phyloP scores from a whole-genome alignment of 2,329 filamentous ascomycete genomes.

The Talaromyces sp. region DNA sequence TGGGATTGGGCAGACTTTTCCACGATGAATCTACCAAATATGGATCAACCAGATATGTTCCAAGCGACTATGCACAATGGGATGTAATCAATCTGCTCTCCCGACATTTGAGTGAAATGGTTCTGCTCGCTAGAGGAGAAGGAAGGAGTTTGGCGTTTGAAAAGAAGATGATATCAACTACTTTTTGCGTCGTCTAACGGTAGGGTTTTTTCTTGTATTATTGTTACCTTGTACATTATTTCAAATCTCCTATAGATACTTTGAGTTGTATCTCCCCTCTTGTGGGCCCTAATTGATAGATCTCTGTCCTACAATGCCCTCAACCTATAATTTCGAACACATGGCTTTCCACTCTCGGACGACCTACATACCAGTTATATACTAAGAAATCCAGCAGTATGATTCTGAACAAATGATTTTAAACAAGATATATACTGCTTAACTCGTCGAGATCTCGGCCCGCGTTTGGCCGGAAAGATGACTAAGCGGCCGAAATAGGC shows the following conservation, averaged over 20 bases:
- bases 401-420: too few species aligned
- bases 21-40: conserved; percentile 32
- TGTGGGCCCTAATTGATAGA: not conserved
- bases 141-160: conserved; percentile 21
- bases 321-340: not conserved
- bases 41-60: conserved; percentile 27
- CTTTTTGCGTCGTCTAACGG: not conserved
- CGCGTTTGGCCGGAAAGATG: conserved; percentile 6
- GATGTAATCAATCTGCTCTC: conserved; percentile 19
- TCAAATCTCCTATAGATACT: not conserved
- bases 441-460: not conserved
- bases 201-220: conserved; percentile 4
- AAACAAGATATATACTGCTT: too few species aligned
- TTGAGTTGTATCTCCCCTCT: not conserved
- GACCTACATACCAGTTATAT: not conserved
- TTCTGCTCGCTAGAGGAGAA: not conserved
- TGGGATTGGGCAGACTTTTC: conserved; percentile 69
- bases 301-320: not conserved
- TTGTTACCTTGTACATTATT: not conserved
- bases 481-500: conserved; percentile 13
- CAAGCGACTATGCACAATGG: conserved; percentile 25
- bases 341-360: not conserved
- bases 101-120: not conserved
- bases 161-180: not conserved
- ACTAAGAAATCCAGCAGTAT: not conserved